A percentile compares a stretch with the other conserved stretches of the same genome.
Conservation (phyloP, 106 monocot species). For the Dendrobium catenatum region DNA sequence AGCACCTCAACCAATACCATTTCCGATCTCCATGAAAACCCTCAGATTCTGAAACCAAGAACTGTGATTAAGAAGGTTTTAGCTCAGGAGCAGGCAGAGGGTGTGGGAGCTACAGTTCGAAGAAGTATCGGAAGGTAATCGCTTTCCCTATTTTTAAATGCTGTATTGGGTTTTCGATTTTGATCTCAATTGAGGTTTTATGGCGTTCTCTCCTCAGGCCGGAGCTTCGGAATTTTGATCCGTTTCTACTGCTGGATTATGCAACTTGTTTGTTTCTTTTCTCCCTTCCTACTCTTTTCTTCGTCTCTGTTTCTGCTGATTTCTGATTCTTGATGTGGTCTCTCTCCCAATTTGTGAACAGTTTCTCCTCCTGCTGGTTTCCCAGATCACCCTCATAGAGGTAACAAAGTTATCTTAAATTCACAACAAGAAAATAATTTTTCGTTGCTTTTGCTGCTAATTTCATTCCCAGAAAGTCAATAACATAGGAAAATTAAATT, state of each 20-base stretch:
- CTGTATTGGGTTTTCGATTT: background rate
- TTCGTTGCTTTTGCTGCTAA: background rate
- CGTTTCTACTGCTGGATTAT: conserved; percentile 61
- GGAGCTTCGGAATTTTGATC: conserved; percentile 61
- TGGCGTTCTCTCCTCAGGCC: conserved; percentile 18
- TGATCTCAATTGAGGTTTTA: background rate
- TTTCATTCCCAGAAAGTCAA: too few relatives aligned
- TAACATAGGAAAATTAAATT: background rate
- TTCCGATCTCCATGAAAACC: background rate
- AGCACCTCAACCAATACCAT: background rate
- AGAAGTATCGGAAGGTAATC: conserved; percentile 69
- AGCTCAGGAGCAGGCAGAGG: conserved; percentile 62
- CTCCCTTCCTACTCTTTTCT: background rate
- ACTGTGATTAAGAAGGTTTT: conserved; percentile 46
- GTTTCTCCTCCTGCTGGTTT: conserved; percentile 61
- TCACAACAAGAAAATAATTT: background rate
- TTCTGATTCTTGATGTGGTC: background rate
- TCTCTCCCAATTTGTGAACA: conserved; percentile 17
- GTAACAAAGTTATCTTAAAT: conserved; percentile 4
- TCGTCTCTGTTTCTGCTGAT: background rate
- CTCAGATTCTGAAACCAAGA: conserved; percentile 34
- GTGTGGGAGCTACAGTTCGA: conserved; percentile 59
- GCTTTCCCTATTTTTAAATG: background rate
- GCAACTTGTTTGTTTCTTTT: conserved; percentile 32
- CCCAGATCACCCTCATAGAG: conserved; percentile 78